phyloP scores from a whole-genome alignment of 768 basidiomycete species.

The Pisolithus microcarpus region DNA sequence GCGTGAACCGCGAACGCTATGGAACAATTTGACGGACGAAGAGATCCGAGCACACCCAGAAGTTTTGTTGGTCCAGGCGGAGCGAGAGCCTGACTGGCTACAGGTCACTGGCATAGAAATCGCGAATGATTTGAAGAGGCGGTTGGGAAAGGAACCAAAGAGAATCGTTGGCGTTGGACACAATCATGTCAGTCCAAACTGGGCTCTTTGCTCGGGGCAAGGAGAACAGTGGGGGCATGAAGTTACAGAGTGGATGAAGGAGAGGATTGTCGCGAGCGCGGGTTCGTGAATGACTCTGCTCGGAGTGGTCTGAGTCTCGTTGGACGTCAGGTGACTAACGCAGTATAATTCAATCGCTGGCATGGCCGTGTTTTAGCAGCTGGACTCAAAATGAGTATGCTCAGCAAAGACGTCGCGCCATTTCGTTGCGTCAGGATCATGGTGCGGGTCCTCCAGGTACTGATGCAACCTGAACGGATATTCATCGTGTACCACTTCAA shows the following conservation, averaged over 20 bases:
- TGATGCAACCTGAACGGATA: too few species aligned
- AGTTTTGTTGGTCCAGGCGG: constrained; percentile 42
- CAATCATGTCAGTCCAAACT: constrained; percentile 56
- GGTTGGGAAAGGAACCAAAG: constrained; percentile 25
- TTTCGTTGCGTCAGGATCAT: too few species aligned
- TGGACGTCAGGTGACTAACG: too few species aligned
- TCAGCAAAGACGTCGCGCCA: too few species aligned
- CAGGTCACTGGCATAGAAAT: constrained; percentile 32
- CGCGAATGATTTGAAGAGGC: constrained; percentile 31
- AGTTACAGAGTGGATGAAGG: constrained; percentile 31
- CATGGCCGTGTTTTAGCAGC: too few species aligned
- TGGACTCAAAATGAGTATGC: too few species aligned
- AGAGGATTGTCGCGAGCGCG: constrained; percentile 4
- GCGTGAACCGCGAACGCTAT: constrained; percentile 37
- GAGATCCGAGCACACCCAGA: constrained; percentile 37
- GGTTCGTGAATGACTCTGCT: background rate
- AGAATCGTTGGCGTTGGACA: constrained; percentile 44
- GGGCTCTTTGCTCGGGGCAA: constrained; percentile 43
- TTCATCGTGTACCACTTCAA: too few species aligned
- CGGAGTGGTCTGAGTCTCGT: too few species aligned
- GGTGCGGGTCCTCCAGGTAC: too few species aligned
- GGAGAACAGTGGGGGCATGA: constrained; percentile 59
- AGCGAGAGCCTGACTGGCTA: constrained; percentile 47
- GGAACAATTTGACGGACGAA: constrained; percentile 29
- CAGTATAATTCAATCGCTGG: too few species aligned